Evolutionary conservation across 192 early-diverging fungal species (phyloP), one percentile per base, ranked within the genome.

Genomic region (Coemansia sp.): DNA sequence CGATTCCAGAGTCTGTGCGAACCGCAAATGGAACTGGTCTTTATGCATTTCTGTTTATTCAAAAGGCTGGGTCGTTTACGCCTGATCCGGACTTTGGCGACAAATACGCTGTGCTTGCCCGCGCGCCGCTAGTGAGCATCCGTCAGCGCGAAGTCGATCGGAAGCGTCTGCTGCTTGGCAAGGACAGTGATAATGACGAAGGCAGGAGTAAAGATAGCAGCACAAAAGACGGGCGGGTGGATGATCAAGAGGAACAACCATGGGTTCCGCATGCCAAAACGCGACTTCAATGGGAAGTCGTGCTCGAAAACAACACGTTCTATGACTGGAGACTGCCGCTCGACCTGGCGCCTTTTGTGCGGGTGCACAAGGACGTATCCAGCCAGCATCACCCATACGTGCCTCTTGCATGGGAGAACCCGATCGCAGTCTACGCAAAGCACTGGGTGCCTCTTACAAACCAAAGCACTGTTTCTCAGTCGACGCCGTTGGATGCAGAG

Each of bases 371-470:
- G 60, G 5, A 51, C 8, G 18, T 28, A 0, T 33, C 17, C 5
- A 61, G 35, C 17, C 56, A 54, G 11, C 52, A 65, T 17, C 52
- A 51, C 56, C 74, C 72, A 4, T 87, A 87, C 52, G 66, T 77
- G 4, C 86, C 86, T 35, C 65, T 87, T n/a, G 17, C 73, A 39
- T 79, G 78, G 72, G 79, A 78, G 57, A 87, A 87, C 64, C 76
- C 78, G 5, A 60, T 87, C 28, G 75, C 76, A 1, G 62, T 66
- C 33, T 75, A 71, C 18, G 54, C 33, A 2, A 59, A 83, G 52
- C 71, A 83, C 67, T 80, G 78, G 76, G n/a, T 20, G 8, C 68
- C 85, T n/a, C 73, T 86, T 55, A 84, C 82, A 8, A 79, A 64
- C 65, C 65, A 66, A 28, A 36, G 69, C 2, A n/a, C 11, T 3